phyloP scores from a whole-genome alignment of 225 moss, liverwort and hornwort species.

The Anthoceros angustus region DNA sequence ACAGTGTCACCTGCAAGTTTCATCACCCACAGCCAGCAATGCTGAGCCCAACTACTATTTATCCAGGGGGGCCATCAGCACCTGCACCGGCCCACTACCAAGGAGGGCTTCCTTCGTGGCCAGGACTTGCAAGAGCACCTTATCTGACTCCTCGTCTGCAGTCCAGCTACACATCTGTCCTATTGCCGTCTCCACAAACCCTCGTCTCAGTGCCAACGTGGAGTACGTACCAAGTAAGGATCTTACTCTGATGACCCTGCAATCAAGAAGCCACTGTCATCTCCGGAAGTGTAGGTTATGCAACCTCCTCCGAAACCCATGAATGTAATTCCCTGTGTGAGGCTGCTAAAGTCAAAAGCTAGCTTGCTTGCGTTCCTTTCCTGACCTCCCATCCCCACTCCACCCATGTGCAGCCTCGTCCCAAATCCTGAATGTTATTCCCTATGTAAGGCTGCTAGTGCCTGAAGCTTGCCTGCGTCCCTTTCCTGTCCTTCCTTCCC shows the following conservation, averaged over 20 bases:
- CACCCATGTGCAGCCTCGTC: too few relatives aligned
- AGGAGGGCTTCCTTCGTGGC: conserved; percentile 68
- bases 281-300: too few relatives aligned
- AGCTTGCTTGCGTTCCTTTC: too few relatives aligned
- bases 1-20: conserved; percentile 98
- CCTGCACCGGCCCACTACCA: conserved; percentile 70
- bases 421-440: too few relatives aligned
- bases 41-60: conserved; percentile 42
- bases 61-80: conserved; percentile 60
- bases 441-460: too few relatives aligned
- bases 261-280: conserved; percentile 10
- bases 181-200: conserved; percentile 65
- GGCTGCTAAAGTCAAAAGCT: too few relatives aligned
- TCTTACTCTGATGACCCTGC: background rate
- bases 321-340: too few relatives aligned
- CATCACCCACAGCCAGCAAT: conserved; percentile 87
- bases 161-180: conserved; percentile 72
- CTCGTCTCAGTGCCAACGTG: conserved; percentile 91
- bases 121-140: conserved; percentile 52
- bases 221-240: conserved; percentile 92
- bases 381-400: too few relatives aligned
- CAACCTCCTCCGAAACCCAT: background rate
- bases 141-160: conserved; percentile 74
- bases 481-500: too few relatives aligned
- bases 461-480: too few relatives aligned